Evolutionary conservation across 2,329 filamentous ascomycete genomes (phyloP).

Genomic region (Drechslera avenae): DNA sequence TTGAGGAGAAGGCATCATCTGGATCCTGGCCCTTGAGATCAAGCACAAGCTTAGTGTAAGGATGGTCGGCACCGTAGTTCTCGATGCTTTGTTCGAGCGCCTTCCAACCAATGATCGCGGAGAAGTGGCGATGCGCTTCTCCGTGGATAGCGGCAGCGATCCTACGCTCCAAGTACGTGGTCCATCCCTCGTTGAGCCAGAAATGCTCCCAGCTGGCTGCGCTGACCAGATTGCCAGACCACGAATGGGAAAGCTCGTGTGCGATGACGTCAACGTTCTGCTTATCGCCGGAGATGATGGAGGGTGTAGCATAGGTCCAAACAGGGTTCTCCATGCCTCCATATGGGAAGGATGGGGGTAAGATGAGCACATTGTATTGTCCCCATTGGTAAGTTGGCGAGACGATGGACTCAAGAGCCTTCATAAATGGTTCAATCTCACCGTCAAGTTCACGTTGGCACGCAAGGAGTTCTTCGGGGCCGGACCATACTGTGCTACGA

Average conservation of each 20-base stretch:
- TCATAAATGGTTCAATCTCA: conserved; percentile 90
- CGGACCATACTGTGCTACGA: conserved; percentile 81
- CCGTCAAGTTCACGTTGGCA: conserved; percentile 91
- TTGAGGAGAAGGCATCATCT: conserved; percentile 89
- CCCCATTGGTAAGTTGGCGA: conserved; percentile 88
- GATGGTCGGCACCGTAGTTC: conserved; percentile 79
- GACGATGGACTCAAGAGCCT: conserved; percentile 78
- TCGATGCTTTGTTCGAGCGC: conserved; percentile 79
- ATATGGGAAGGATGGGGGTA: conserved; percentile 74
- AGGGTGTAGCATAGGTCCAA: conserved; percentile 93
- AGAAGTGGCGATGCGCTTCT: conserved; percentile 87
- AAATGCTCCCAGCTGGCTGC: conserved; percentile 84
- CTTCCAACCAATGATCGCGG: conserved; percentile 95
- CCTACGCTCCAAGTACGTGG: conserved; percentile 88
- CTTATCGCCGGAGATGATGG: conserved; percentile 79
- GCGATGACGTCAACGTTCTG: conserved; percentile 97
- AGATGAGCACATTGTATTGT: conserved; percentile 88
- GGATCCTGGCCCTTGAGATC: conserved; percentile 90
- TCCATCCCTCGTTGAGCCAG: conserved; percentile 81
- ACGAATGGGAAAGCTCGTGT: conserved; percentile 76
- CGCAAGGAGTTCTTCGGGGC: conserved; percentile 81
- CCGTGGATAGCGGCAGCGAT: conserved; percentile 80
- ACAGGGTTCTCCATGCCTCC: conserved; percentile 86
- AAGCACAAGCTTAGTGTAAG: conserved; percentile 90
- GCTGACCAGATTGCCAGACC: conserved; percentile 86